A percentile compares a stretch with the other conserved stretches of the same genome.
These are phyloP conservation scores for Podila epigama DNA, from an alignment of 192 early-diverging fungal species.

Conservation along the genomic window DNA sequence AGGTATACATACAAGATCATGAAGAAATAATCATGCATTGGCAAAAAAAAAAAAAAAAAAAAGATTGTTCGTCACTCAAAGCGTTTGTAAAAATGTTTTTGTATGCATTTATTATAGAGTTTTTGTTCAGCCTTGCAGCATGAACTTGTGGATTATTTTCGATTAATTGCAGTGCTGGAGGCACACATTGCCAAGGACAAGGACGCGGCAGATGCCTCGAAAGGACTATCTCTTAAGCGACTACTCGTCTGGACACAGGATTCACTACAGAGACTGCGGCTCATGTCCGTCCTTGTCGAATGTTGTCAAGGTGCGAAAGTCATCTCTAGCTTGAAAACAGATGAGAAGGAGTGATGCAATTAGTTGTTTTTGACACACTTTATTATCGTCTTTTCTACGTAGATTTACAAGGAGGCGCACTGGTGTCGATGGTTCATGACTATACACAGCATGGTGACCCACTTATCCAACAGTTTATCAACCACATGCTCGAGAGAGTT, in stretches of 20 bases:
- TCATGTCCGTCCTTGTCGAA: constrained; percentile 78
- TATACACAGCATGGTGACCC: constrained; percentile 94
- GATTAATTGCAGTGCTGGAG: constrained; percentile 87
- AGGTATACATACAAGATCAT: constrained; percentile 20
- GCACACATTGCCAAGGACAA: constrained; percentile 68
- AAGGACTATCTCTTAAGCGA: constrained; percentile 81
- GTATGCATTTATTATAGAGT: constrained; percentile 61
- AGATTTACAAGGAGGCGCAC: constrained; percentile 73
- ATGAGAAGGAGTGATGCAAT: no score
- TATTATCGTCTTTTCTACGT: neutral
- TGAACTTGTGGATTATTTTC: constrained; percentile 86
- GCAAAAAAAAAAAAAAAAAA: neutral
- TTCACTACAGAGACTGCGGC: constrained; percentile 74
- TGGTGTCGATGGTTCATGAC: constrained; percentile 79
- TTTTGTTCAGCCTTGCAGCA: constrained; percentile 82
- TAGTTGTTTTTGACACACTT: neutral
- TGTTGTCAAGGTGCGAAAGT: constrained; percentile 55
- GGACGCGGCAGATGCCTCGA: constrained; percentile 52
- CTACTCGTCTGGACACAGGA: constrained; percentile 88
- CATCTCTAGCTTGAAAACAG: no score
- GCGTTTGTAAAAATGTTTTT: neutral
- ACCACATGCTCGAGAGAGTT: constrained; percentile 74
- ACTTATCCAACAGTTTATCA: constrained; percentile 79
- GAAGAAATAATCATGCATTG: neutral
- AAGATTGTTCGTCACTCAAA: neutral